phyloP scores from a whole-genome alignment of 1,139 yeast species.

The Geotrichum cucujoidarum region DNA sequence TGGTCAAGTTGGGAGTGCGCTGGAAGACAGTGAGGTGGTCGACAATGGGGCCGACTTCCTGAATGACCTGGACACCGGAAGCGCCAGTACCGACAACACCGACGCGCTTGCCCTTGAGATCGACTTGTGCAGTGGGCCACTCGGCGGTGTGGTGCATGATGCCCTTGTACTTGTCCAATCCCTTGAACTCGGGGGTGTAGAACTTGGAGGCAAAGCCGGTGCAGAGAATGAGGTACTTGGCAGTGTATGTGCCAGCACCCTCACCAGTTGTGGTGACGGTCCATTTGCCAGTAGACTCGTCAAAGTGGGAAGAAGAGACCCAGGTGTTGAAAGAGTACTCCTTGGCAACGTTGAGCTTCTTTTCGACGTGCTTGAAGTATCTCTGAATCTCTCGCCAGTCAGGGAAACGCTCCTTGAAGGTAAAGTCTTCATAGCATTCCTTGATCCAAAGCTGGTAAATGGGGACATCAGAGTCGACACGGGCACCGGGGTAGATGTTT shows the following conservation, averaged over 20 bases:
- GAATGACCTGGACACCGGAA: constrained; percentile 42
- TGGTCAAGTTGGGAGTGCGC: constrained; percentile 30
- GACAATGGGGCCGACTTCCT: constrained; percentile 19
- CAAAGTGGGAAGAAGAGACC: constrained; percentile 36
- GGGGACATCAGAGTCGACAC: constrained; percentile 51
- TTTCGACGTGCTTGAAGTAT: constrained; percentile 42
- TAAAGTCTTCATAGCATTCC: constrained; percentile 45
- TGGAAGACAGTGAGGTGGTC: constrained; percentile 28
- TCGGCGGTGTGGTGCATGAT: constrained; percentile 47
- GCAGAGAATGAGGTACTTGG: constrained; percentile 38
- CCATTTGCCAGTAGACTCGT: constrained; percentile 41
- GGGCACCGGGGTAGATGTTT: constrained; percentile 46
- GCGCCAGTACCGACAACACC: constrained; percentile 47
- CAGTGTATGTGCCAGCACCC: constrained; percentile 36
- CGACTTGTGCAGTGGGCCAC: constrained; percentile 40
- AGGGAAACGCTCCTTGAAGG: constrained; percentile 40
- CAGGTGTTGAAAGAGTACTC: constrained; percentile 21
- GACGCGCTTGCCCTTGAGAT: constrained; percentile 39
- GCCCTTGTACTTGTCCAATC: constrained; percentile 45
- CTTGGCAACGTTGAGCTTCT: constrained; percentile 37
- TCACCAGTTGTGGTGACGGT: constrained; percentile 37
- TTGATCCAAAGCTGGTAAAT: constrained; percentile 47
- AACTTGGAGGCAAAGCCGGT: constrained; percentile 26
- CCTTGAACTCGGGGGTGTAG: constrained; percentile 20
- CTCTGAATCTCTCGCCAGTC: constrained; percentile 48